Percentiles rank a stretch among this genome's conserved stretches.
These are phyloP conservation scores for Fagus sylvatica DNA, from an alignment of 306 rosid species.

Conservation along the genomic window DNA sequence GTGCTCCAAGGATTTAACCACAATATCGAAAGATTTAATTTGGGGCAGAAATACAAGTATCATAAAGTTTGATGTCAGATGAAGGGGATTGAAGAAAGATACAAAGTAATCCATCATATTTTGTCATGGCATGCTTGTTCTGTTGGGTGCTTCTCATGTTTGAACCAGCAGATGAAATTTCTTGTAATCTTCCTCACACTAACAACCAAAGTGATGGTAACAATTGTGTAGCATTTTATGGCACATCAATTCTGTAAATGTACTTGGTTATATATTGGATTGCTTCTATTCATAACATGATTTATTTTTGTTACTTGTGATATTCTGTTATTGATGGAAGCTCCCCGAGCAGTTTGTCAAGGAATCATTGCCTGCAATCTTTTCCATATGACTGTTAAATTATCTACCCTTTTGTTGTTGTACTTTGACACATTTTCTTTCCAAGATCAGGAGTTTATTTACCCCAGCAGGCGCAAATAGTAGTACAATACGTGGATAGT, in stretches of 20 bases:
- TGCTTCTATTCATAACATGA: neutral
- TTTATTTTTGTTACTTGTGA: neutral
- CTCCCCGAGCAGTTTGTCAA: neutral
- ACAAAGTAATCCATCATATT: neutral
- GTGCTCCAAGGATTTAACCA: constrained; percentile 63
- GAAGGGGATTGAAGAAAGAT: neutral
- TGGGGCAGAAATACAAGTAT: constrained; percentile 84
- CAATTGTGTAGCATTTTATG: neutral
- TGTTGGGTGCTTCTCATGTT: neutral
- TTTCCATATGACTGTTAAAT: neutral
- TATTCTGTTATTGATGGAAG: neutral
- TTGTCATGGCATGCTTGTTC: neutral
- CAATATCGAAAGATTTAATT: constrained; percentile 65
- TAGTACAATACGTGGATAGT: no score
- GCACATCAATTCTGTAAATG: neutral
- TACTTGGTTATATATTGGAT: neutral
- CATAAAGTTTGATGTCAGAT: constrained; percentile 55
- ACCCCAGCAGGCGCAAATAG: no score
- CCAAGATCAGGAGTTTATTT: no score
- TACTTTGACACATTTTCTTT: neutral
- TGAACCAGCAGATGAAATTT: neutral
- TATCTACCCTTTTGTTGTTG: neutral
- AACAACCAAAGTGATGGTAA: neutral
- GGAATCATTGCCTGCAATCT: neutral
- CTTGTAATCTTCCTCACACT: neutral